Evolutionary conservation across 164 flowering plant genomes (phyloP).

Genomic region (Dillenia turbinata): DNA sequence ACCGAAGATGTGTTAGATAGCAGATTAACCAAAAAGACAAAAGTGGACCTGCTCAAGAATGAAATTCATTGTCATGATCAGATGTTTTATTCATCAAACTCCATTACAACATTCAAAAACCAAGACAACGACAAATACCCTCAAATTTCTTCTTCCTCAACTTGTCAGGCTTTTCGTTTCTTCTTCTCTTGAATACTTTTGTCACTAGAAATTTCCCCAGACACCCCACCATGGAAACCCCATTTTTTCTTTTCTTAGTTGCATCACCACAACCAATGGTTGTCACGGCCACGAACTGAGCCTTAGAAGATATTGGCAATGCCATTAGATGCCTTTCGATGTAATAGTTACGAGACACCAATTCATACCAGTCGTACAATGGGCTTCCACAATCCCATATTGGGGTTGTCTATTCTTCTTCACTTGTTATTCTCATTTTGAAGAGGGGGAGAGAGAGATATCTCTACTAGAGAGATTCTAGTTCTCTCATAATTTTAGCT

Average conservation of each 20-base stretch:
- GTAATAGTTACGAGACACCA: conserved; percentile 42
- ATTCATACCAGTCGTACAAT: conserved; percentile 61
- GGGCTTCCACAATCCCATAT: conserved; percentile 78
- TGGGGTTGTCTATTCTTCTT: conserved; percentile 6
- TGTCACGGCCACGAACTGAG: not conserved
- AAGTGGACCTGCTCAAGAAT: no score
- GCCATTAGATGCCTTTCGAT: conserved; percentile 58
- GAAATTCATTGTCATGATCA: no score
- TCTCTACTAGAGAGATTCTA: conserved; percentile 2
- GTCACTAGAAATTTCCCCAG: no score
- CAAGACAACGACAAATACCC: conserved; percentile 6
- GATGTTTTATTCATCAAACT: no score
- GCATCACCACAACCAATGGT: not conserved
- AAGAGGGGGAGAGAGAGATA: not conserved
- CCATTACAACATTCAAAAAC: conserved; percentile 9
- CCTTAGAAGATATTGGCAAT: conserved; percentile 21
- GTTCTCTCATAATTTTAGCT: not conserved
- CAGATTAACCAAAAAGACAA: no score
- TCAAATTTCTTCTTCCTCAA: conserved; percentile 12
- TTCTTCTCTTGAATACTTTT: no score
- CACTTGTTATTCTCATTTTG: conserved; percentile 6
- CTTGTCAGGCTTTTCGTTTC: conserved; percentile 13
- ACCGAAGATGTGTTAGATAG: no score
- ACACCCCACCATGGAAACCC: conserved; percentile 5
- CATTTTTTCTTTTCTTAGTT: not conserved